A percentile compares a stretch with the other conserved stretches of the same genome.
Evolutionary conservation across 1,284 basidiomycete genomes (phyloP).

Genomic region (Trichosporon asahii): DNA sequence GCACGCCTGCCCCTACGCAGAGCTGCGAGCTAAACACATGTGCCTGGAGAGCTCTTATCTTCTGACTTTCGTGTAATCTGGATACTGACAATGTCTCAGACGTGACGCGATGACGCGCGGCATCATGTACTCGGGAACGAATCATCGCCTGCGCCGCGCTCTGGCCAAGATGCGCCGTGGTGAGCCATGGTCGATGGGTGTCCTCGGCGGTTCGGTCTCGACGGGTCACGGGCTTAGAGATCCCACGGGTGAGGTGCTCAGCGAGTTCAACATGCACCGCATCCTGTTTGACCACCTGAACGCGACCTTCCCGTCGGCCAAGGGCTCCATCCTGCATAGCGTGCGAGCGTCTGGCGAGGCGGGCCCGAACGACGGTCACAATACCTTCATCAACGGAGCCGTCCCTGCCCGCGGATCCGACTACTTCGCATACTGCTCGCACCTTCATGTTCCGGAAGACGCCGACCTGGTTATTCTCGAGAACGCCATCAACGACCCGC

Average conservation of each 20-base stretch:
- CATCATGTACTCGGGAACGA: constrained; percentile 23
- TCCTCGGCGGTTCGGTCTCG: constrained; percentile 38
- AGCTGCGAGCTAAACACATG: not conserved
- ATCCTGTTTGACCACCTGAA: constrained; percentile 44
- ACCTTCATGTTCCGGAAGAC: constrained; percentile 34
- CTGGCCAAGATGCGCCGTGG: constrained; percentile 31
- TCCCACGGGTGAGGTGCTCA: constrained; percentile 9
- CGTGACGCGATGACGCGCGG: constrained; percentile 10
- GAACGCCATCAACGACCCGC: constrained; percentile 41
- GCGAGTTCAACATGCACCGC: constrained; percentile 37
- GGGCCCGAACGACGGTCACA: constrained; percentile 13
- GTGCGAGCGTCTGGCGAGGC: not conserved
- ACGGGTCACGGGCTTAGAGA: constrained; percentile 33
- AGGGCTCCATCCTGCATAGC: not conserved
- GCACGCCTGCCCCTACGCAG: not conserved
- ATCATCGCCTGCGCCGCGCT: constrained; percentile 27
- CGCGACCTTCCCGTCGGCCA: constrained; percentile 31
- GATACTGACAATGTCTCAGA: not conserved
- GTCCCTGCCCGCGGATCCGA: constrained; percentile 27
- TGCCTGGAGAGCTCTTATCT: not conserved
- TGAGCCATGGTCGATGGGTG: constrained; percentile 29
- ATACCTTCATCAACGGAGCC: constrained; percentile 37
- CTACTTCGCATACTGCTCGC: constrained; percentile 37
- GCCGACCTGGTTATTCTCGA: constrained; percentile 37
- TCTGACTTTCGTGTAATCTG: not conserved